Evolutionary conservation across 2,329 filamentous ascomycete genomes (phyloP).

Genomic region (Epichloe festucae): DNA sequence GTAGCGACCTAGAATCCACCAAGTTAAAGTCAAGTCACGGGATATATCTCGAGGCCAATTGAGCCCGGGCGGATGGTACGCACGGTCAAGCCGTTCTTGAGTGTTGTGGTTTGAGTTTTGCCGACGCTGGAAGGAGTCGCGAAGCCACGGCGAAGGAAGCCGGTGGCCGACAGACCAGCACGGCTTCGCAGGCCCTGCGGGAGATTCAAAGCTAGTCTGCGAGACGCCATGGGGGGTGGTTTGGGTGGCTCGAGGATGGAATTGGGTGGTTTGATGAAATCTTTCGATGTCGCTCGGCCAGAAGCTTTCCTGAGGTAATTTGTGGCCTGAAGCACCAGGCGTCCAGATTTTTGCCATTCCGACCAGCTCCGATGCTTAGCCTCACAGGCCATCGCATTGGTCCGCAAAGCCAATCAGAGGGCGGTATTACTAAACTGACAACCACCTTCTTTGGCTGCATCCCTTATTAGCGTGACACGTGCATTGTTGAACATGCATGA

Average conservation of each 20-base stretch:
- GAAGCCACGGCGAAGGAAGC: slow-evolving; percentile 72
- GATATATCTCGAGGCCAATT: slow-evolving; percentile 24
- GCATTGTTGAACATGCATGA: no score
- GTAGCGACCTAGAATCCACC: slow-evolving; percentile 64
- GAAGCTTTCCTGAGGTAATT: slow-evolving; percentile 32
- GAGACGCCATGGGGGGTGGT: slow-evolving; percentile 70
- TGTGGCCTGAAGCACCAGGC: slow-evolving; percentile 26
- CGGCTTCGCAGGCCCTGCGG: slow-evolving; percentile 81
- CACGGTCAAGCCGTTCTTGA: slow-evolving; percentile 96
- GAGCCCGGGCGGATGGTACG: slow-evolving; percentile 21
- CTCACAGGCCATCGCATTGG: slow-evolving; percentile 4
- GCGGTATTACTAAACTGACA: slow-evolving; percentile 18
- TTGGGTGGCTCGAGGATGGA: slow-evolving; percentile 33
- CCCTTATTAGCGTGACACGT: no score
- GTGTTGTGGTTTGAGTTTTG: slow-evolving; percentile 90
- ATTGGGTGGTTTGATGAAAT: slow-evolving; percentile 45
- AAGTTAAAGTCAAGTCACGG: slow-evolving; percentile 15
- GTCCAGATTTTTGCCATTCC: slow-evolving; percentile 28
- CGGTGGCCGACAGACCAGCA: slow-evolving; percentile 66
- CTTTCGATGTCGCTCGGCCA: slow-evolving; percentile 31
- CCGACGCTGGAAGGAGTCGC: slow-evolving; percentile 70
- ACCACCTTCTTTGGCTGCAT: no score
- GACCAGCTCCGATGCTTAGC: slow-evolving; percentile 27
- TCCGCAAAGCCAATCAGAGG: slow-evolving; percentile 20
- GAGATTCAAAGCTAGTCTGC: slow-evolving; percentile 92